Evolutionary conservation across 2,329 filamentous ascomycete species (phyloP), one percentile per base, ranked within the genome.

Genomic region (Whalleya microplaca): DNA sequence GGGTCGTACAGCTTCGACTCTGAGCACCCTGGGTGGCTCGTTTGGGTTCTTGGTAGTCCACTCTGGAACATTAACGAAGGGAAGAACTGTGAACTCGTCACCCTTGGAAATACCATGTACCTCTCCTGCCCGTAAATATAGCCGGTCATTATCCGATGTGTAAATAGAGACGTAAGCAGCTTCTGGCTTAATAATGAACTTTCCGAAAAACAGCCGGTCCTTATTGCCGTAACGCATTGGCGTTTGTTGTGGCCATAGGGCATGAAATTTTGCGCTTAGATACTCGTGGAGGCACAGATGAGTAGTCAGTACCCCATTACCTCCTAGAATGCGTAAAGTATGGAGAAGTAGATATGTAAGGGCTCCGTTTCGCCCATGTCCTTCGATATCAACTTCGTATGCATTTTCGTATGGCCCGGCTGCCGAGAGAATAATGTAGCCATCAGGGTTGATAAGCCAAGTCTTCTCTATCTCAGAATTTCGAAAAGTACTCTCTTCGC

Each of bases 151-250:
- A 9, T 2, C 20, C 16, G 32, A n/a, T 18, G 14, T 46, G 20
- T 43, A 49, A 10, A 41, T 32, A 41, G 50, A 41, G 21, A 46
- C 18, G 43, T 21, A 47, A 18, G 2, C 9, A 9, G 21, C n/a
- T n/a, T 46, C 29, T 2, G 19, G 14, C 14, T 10, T 27, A 14
- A 9, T n/a, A n/a, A 41, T 12, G 6, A 53, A 18, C 3, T 18
- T 32, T 4, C 32, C 41, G 14, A 52, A 59, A 47, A 59, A 55
- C 4, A n/a, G 46, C 10, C 27, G 52, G 2, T 46, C 9, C 18
- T 46, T 44, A 18, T 52, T 55, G 10, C 52, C 52, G 44, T 45
- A 59, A 14, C 27, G 23, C 29, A 59, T 51, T 12, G 52, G 52
- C 16, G 50, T 48, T 19, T 59, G 52, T 16, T 29, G 21, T 19